These are phyloP conservation scores for Coffea humblotiana DNA, from an alignment of 305 asterid species.

Conservation along the genomic window DNA sequence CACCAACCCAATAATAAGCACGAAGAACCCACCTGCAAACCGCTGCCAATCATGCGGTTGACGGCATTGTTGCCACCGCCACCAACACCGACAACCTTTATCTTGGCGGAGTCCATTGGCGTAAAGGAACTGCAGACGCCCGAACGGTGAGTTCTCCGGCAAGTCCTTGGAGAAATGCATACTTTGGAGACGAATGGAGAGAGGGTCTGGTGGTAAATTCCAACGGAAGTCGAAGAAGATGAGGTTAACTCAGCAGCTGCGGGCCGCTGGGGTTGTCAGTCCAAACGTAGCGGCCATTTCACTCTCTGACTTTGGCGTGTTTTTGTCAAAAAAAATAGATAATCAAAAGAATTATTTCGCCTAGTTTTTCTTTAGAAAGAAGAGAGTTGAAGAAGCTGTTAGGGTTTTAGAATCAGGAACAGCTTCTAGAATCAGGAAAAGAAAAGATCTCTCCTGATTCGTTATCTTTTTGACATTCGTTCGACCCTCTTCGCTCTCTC, in stretches of 20 bases:
- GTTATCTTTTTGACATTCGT: too few relatives aligned
- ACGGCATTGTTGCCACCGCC: constrained; percentile 99
- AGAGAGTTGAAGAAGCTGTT: background rate
- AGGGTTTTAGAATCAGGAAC: constrained; percentile 15
- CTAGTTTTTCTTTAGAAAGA: background rate
- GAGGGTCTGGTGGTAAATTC: constrained; percentile 23
- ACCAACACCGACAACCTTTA: constrained; percentile 92
- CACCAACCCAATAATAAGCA: constrained; percentile 2
- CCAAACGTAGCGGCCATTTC: constrained; percentile 38
- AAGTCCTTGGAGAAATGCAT: constrained; percentile 40
- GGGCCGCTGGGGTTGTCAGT: constrained; percentile 35
- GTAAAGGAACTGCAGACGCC: constrained; percentile 55
- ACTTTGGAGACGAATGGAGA: constrained; percentile 42
- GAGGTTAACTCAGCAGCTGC: constrained; percentile 44
- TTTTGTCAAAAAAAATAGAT: background rate
- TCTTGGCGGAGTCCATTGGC: constrained; percentile 74
- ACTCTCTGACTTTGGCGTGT: background rate
- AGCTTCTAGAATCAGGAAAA: too few relatives aligned
- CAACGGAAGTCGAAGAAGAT: constrained; percentile 41
- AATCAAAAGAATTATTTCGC: background rate
- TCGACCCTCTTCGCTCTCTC: background rate
- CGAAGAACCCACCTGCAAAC: constrained; percentile 57
- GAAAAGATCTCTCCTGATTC: too few relatives aligned
- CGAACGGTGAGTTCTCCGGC: constrained; percentile 44
- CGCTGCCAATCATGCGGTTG: constrained; percentile 95